phyloP scores from a whole-genome alignment of 768 basidiomycete species.

The Lentinus brumalis region DNA sequence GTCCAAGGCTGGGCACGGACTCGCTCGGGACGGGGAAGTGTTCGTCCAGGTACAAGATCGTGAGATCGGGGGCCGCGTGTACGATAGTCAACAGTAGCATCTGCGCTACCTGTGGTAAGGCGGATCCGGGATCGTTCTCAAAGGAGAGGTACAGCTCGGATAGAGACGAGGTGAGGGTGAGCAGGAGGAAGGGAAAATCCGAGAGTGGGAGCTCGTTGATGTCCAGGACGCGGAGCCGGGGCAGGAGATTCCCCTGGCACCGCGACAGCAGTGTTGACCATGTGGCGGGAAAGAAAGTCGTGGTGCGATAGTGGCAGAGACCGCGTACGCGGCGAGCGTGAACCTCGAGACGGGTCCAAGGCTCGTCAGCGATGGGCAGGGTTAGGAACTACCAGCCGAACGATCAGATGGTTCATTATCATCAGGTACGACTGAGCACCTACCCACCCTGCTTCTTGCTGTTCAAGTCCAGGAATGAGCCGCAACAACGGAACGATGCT shows the following conservation, averaged over 20 bases:
- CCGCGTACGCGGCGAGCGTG: background rate
- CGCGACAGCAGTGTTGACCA: background rate
- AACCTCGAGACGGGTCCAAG: background rate
- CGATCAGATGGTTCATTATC: background rate
- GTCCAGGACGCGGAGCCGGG: background rate
- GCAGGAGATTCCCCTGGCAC: background rate
- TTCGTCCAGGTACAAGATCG: background rate
- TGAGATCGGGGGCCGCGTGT: background rate
- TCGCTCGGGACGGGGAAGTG: background rate
- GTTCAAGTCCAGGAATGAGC: background rate
- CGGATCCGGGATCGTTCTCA: background rate
- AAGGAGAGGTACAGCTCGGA: background rate
- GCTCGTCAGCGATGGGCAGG: background rate
- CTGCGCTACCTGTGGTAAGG: background rate
- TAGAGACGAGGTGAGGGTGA: background rate
- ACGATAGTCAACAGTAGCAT: background rate
- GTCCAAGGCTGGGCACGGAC: background rate
- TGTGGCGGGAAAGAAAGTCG: background rate
- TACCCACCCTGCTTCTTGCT: background rate
- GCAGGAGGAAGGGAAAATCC: background rate
- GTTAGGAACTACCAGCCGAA: background rate
- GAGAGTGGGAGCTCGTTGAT: background rate
- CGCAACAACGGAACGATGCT: background rate
- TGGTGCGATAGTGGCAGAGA: background rate
- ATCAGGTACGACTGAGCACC: background rate